These are phyloP conservation scores for Sugiyamaella xylanicola DNA, from an alignment of 1,139 yeast genomes.

Conservation along the genomic window DNA sequence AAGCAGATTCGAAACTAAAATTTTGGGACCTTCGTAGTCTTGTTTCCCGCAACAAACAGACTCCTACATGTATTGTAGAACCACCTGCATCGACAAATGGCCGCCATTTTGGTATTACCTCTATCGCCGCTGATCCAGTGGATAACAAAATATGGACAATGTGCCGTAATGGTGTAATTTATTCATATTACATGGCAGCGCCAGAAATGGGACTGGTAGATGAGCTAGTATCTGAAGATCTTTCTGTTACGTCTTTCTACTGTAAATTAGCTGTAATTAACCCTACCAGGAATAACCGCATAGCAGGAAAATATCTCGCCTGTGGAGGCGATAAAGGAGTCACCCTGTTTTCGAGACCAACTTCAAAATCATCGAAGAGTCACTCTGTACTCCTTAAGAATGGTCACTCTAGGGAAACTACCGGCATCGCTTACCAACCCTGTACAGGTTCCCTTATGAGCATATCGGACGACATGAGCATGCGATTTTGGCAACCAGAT, in stretches of 20 bases:
- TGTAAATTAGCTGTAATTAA: slow-evolving; percentile 24
- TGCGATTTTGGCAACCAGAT: slow-evolving; percentile 22
- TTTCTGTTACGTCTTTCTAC: slow-evolving; percentile 27
- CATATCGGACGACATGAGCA: slow-evolving; percentile 27
- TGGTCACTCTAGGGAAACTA: slow-evolving; percentile 23
- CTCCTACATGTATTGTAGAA: slow-evolving; percentile 12
- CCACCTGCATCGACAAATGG: slow-evolving; percentile 19
- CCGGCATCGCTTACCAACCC: slow-evolving; percentile 28
- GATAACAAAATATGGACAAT: slow-evolving; percentile 32
- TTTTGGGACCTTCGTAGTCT: slow-evolving; percentile 35
- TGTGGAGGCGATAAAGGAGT: slow-evolving; percentile 28
- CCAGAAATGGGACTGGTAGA: slow-evolving; percentile 24
- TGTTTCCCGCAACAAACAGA: slow-evolving; percentile 14
- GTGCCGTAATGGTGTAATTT: slow-evolving; percentile 29
- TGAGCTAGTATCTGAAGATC: slow-evolving; percentile 21
- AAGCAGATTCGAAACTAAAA: slow-evolving; percentile 28
- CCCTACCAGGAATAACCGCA: slow-evolving; percentile 9
- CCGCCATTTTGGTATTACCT: slow-evolving; percentile 27
- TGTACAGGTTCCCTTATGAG: slow-evolving; percentile 25
- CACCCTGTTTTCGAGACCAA: slow-evolving; percentile 27
- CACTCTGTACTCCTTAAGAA: slow-evolving; percentile 21
- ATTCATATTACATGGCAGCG: slow-evolving; percentile 23
- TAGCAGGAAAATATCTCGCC: slow-evolving; percentile 27
- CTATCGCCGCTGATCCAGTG: slow-evolving; percentile 29
- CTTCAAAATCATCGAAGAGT: slow-evolving; percentile 1